Evolutionary conservation across 441 rosid species (phyloP).

Genomic region (Metrosideros polymorpha): DNA sequence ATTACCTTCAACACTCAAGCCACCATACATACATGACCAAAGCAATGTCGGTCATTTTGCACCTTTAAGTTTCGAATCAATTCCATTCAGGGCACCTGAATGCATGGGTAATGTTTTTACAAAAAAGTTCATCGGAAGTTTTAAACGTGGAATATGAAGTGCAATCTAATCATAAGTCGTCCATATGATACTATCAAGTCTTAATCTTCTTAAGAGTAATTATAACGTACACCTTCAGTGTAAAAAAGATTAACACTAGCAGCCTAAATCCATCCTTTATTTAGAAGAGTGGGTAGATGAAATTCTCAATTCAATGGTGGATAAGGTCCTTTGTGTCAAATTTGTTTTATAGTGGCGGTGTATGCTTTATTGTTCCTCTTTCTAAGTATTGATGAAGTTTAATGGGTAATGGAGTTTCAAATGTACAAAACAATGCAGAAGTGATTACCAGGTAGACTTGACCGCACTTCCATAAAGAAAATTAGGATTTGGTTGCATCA

Average conservation of each 20-base stretch:
- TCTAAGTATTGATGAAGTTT: too few species aligned
- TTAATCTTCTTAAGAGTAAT: too few species aligned
- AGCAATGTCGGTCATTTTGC: neutral
- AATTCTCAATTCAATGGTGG: too few species aligned
- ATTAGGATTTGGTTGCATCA: neutral
- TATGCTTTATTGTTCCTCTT: too few species aligned
- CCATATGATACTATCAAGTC: neutral
- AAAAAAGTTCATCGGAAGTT: neutral
- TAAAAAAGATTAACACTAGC: neutral
- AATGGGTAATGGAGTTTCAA: too few species aligned
- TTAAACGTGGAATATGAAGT: neutral
- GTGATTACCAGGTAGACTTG: neutral
- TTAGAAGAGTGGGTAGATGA: neutral
- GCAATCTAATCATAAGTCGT: neutral
- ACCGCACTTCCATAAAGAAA: neutral
- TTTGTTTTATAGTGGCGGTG: too few species aligned
- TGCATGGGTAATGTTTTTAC: too few species aligned
- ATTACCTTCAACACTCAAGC: too few species aligned
- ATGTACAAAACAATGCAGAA: neutral
- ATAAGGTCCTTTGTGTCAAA: too few species aligned
- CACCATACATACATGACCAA: too few species aligned
- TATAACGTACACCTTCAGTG: too few species aligned
- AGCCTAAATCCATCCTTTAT: neutral
- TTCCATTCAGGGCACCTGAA: neutral
- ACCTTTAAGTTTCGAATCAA: neutral